A percentile compares a stretch with the other conserved stretches of the same genome.
phyloP scores from a whole-genome alignment of 2,329 filamentous ascomycete species.

The Camillea tinctor region DNA sequence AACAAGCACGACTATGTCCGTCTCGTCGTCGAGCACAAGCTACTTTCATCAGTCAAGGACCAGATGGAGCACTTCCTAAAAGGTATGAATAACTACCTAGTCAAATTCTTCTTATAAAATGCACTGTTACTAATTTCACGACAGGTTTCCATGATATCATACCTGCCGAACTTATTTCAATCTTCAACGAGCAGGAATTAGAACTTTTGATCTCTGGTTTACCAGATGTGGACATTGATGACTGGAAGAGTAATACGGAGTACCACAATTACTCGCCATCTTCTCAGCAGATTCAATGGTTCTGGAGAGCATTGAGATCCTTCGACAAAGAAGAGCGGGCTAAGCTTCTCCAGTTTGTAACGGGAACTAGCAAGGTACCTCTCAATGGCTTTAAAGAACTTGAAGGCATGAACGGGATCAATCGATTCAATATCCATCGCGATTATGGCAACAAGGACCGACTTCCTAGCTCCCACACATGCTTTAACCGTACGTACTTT shows the following conservation, averaged over 20 bases:
- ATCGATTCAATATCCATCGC: constrained; percentile 97
- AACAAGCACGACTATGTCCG: constrained; percentile 99
- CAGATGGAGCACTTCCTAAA: constrained; percentile 92
- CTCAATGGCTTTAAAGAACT: constrained; percentile 98
- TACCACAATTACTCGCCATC: constrained; percentile 97
- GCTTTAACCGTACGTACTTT: constrained; percentile 88
- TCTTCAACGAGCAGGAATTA: constrained; percentile 98
- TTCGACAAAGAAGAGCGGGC: constrained; percentile 99
- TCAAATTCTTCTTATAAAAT: constrained; percentile 2
- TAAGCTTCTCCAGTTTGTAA: constrained; percentile 96
- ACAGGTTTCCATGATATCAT: constrained; percentile 97
- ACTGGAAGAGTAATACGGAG: constrained; percentile 99
- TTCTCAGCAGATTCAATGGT: constrained; percentile 98
- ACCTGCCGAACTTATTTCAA: constrained; percentile 86
- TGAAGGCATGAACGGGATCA: constrained; percentile 98
- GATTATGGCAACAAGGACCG: constrained; percentile 97
- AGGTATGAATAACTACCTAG: constrained; percentile 48
- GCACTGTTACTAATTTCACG: constrained; percentile 29
- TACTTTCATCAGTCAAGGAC: constrained; percentile 87
- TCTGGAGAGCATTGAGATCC: constrained; percentile 95
- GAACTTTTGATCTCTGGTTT: constrained; percentile 95
- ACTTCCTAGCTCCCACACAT: constrained; percentile 93
- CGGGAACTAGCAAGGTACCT: constrained; percentile 95
- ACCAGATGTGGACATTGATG: constrained; percentile 95
- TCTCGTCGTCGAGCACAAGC: constrained; percentile 88